phyloP scores from a whole-genome alignment of 1,284 basidiomycete genomes.

The Tremellales sp. region DNA sequence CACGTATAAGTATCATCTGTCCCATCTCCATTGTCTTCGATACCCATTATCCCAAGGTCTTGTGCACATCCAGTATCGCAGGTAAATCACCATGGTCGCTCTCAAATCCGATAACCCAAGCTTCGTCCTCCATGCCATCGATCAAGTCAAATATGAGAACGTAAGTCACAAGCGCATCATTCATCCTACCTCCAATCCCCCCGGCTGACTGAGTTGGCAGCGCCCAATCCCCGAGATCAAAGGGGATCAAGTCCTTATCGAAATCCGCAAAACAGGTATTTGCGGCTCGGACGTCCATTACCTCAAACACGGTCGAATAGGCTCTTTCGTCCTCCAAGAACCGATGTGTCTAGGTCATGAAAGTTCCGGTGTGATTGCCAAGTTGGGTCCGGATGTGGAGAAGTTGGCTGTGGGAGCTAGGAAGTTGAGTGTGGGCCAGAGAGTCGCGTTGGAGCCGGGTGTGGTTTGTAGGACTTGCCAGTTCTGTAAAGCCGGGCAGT shows the following conservation, averaged over 20 bases:
- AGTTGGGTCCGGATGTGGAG: constrained; percentile 36
- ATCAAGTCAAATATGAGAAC: constrained; percentile 49
- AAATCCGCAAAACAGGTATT: constrained; percentile 90
- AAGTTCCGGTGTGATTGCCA: constrained; percentile 35
- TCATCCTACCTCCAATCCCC: neutral
- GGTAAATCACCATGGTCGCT: no score
- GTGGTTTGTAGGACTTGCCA: constrained; percentile 48
- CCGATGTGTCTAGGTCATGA: constrained; percentile 49
- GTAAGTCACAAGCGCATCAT: constrained; percentile 31
- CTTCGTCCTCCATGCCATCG: constrained; percentile 46
- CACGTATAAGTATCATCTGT: no score
- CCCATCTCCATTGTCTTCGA: no score
- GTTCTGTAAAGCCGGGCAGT: constrained; percentile 61
- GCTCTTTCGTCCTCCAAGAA: constrained; percentile 43
- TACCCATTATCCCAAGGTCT: no score
- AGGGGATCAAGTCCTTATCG: constrained; percentile 75
- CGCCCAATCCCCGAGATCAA: constrained; percentile 72
- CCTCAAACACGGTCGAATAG: constrained; percentile 42
- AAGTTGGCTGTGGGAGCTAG: constrained; percentile 6
- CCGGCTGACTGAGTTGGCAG: constrained; percentile 35
- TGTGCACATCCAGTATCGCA: no score
- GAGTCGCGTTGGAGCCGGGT: constrained; percentile 57
- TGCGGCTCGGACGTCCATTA: constrained; percentile 77
- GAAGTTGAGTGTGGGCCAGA: constrained; percentile 45
- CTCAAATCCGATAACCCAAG: constrained; percentile 43